Evolutionary conservation across 2,329 filamentous ascomycete species (phyloP).

Genomic region (Xylariaceae sp.): DNA sequence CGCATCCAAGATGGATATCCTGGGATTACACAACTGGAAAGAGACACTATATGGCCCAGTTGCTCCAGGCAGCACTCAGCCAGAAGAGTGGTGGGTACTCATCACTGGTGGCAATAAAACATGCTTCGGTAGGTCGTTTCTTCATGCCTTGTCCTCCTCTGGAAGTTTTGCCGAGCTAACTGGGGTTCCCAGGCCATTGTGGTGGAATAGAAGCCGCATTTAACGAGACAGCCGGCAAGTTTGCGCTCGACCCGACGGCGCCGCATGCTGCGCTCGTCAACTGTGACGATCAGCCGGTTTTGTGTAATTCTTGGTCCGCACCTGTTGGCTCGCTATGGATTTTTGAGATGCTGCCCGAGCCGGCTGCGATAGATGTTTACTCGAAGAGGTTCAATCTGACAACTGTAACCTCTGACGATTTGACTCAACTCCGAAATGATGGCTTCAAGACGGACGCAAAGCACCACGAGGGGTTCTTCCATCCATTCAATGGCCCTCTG

Average conservation of each 20-base stretch:
- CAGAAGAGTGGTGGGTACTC: slow-evolving; percentile 74
- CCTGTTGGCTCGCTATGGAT: slow-evolving; percentile 63
- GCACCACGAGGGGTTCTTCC: slow-evolving; percentile 62
- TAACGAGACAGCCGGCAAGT: slow-evolving; percentile 61
- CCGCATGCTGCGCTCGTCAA: slow-evolving; percentile 68
- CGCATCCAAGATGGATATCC: slow-evolving; percentile 46
- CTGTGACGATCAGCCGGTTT: slow-evolving; percentile 69
- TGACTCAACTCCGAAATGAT: slow-evolving; percentile 59
- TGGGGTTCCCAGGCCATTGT: slow-evolving; percentile 52
- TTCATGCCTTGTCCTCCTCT: not conserved
- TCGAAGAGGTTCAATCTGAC: slow-evolving; percentile 66
- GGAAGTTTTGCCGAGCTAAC: slow-evolving; percentile 2
- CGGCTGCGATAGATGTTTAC: slow-evolving; percentile 60
- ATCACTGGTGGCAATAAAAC: slow-evolving; percentile 75
- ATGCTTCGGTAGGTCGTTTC: slow-evolving; percentile 56
- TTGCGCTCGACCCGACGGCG: slow-evolving; percentile 55
- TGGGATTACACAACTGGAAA: slow-evolving; percentile 70
- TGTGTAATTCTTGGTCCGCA: slow-evolving; percentile 71
- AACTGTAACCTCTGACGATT: slow-evolving; percentile 59
- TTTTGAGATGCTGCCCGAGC: slow-evolving; percentile 62
- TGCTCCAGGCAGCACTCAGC: slow-evolving; percentile 52
- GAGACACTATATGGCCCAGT: slow-evolving; percentile 61
- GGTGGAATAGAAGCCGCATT: slow-evolving; percentile 59
- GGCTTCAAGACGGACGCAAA: slow-evolving; percentile 37
- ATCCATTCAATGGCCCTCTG: slow-evolving; percentile 68